Conservation (phyloP, 768 basidiomycete genomes). For the Gyrodon lividus region DNA sequence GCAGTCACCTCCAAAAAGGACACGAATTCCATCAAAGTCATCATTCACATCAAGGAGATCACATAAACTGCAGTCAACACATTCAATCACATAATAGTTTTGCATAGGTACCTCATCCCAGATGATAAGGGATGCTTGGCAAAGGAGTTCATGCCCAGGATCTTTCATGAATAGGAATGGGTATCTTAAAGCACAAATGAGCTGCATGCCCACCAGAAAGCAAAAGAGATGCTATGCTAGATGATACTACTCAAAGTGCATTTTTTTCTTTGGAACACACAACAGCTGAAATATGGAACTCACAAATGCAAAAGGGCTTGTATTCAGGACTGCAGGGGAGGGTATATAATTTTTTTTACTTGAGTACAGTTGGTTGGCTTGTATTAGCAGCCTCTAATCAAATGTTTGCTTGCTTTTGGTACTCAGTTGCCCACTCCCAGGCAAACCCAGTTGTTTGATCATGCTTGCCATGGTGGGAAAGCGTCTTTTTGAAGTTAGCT, state of each 20-base stretch:
- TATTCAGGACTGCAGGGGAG: too few relatives aligned
- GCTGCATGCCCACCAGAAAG: conserved; percentile 43
- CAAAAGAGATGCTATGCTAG: conserved; percentile 47
- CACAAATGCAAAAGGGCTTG: too few relatives aligned
- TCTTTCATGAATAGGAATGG: conserved; percentile 32
- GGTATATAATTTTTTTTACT: conserved; percentile 48
- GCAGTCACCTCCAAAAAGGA: conserved; percentile 51
- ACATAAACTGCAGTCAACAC: conserved; percentile 37
- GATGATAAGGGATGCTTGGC: conserved; percentile 35
- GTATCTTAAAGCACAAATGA: conserved; percentile 48
- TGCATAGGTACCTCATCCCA: too few relatives aligned
- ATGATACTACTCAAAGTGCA: conserved; percentile 48
- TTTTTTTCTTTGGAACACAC: conserved; percentile 30
- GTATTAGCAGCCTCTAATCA: too few relatives aligned
- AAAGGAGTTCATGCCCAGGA: conserved; percentile 34
- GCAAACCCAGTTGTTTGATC: too few relatives aligned
- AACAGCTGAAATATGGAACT: conserved; percentile 28
- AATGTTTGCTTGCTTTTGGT: too few relatives aligned
- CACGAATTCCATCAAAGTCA: conserved; percentile 43
- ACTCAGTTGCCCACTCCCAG: too few relatives aligned
- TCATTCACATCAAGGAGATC: too few relatives aligned
- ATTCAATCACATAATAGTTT: conserved; percentile 37
- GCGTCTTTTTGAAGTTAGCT: too few relatives aligned
- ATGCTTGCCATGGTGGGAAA: too few relatives aligned
- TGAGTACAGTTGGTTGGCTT: too few relatives aligned